Evolutionary conservation across 768 basidiomycete species (phyloP).

Genomic region (Mrakia gelida): DNA sequence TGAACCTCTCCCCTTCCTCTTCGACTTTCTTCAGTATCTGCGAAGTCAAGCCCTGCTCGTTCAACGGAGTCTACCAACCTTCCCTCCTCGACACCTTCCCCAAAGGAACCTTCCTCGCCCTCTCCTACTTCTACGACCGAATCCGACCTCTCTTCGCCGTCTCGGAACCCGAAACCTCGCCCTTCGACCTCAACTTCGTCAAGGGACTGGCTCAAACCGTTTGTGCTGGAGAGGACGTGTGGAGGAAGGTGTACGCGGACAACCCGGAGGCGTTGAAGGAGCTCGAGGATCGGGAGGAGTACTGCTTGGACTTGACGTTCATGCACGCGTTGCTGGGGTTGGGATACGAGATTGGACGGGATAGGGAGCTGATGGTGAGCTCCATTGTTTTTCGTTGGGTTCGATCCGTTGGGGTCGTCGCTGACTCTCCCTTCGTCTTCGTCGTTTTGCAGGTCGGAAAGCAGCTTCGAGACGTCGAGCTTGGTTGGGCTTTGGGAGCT

Average conservation of each 20-base stretch:
- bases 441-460: slow-evolving; percentile 60
- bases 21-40: slow-evolving; percentile 56
- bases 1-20: background rate
- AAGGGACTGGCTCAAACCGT: slow-evolving; percentile 59
- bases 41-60: slow-evolving; percentile 88
- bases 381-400: no score
- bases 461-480: slow-evolving; percentile 78
- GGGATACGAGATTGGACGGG: slow-evolving; percentile 81
- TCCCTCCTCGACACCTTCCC: slow-evolving; percentile 83
- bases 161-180: slow-evolving; percentile 31
- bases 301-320: slow-evolving; percentile 92
- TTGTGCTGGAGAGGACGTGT: slow-evolving; percentile 63
- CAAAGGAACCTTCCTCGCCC: slow-evolving; percentile 74
- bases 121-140: slow-evolving; percentile 98
- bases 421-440: background rate
- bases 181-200: slow-evolving; percentile 37
- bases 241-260: slow-evolving; percentile 47
- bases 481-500: slow-evolving; percentile 90
- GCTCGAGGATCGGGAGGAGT: slow-evolving; percentile 78
- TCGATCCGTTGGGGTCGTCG: no score
- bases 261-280: slow-evolving; percentile 57
- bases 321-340: slow-evolving; percentile 81
- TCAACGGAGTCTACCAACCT: slow-evolving; percentile 96
- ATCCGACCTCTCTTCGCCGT: slow-evolving; percentile 65
- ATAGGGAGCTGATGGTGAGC: slow-evolving; percentile 48